These are phyloP conservation scores for Quercus alba DNA, from an alignment of 306 rosid species.

Conservation along the genomic window DNA sequence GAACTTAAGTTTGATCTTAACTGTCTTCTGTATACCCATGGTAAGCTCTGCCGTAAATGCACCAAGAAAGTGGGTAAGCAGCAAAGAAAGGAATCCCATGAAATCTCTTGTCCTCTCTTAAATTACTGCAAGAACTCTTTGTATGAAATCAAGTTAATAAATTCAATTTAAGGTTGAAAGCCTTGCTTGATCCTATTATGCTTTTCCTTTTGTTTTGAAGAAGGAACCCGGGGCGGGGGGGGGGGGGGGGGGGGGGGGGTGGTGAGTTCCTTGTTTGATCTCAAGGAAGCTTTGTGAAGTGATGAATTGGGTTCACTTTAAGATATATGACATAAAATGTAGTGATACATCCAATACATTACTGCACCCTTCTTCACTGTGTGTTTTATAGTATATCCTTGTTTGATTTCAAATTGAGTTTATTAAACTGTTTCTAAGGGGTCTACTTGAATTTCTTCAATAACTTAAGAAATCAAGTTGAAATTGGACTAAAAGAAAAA, in stretches of 20 bases:
- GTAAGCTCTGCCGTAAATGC: constrained; percentile 72
- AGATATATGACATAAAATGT: neutral
- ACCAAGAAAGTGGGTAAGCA: constrained; percentile 45
- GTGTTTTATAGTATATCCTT: neutral
- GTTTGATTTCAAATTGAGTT: neutral
- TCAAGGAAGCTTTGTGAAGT: neutral
- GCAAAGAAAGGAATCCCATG: constrained; percentile 35
- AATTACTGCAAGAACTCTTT: constrained; percentile 30
- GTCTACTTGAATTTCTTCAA: neutral
- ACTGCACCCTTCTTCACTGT: neutral
- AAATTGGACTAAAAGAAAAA: too few relatives aligned
- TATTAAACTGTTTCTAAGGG: neutral
- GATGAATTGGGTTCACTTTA: neutral
- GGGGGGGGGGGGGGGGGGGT: neutral
- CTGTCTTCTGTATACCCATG: constrained; percentile 85
- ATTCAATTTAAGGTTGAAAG: neutral
- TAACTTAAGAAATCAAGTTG: too few relatives aligned
- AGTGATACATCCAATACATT: neutral
- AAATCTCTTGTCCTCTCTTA: constrained; percentile 56
- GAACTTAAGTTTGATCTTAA: constrained; percentile 87
- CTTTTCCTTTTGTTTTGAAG: neutral
- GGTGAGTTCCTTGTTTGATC: neutral
- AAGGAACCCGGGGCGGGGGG: neutral
- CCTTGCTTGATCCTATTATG: constrained; percentile 2
- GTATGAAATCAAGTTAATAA: neutral